phyloP scores from a whole-genome alignment of 208 protist species.

The Acanthamoeba healyi region DNA sequence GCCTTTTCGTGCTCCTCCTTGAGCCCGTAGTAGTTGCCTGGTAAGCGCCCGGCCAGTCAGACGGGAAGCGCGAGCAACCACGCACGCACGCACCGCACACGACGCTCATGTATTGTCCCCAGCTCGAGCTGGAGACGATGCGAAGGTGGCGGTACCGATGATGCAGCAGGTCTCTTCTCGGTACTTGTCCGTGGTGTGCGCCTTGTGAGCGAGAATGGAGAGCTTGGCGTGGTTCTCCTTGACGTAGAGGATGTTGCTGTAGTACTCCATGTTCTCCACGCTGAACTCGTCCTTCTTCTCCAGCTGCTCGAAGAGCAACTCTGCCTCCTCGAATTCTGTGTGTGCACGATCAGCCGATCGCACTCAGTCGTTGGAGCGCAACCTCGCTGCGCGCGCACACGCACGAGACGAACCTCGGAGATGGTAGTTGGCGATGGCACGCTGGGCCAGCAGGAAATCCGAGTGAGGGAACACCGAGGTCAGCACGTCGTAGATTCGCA shows the following conservation, averaged over 20 bases:
- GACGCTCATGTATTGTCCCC: neutral
- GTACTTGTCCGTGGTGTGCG: conserved; percentile 95
- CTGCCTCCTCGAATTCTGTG: conserved; percentile 88
- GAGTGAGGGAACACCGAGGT: conserved; percentile 78
- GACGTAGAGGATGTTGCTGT: conserved; percentile 98
- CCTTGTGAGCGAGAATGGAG: conserved; percentile 94
- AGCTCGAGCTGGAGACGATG: neutral
- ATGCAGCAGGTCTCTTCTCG: conserved; percentile 97
- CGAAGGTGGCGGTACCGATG: conserved; percentile 87
- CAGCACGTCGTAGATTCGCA: conserved; percentile 78
- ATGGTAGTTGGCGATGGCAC: conserved; percentile 94
- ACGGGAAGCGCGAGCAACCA: too few species aligned
- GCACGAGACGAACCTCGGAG: conserved; percentile 85
- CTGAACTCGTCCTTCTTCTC: conserved; percentile 92
- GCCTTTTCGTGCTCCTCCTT: conserved; percentile 96
- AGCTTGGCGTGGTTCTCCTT: conserved; percentile 92
- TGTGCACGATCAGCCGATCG: too few species aligned
- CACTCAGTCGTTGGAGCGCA: conserved; percentile 31
- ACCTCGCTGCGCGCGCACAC: neutral
- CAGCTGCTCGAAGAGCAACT: conserved; percentile 94
- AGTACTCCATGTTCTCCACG: conserved; percentile 95
- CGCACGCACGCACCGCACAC: neutral
- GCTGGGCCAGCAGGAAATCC: conserved; percentile 90
- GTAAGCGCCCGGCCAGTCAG: neutral
- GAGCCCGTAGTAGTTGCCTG: conserved; percentile 97